Evolutionary conservation across 495 filamentous ascomycete genomes (phyloP).

Genomic region (Durotheca rogersii): DNA sequence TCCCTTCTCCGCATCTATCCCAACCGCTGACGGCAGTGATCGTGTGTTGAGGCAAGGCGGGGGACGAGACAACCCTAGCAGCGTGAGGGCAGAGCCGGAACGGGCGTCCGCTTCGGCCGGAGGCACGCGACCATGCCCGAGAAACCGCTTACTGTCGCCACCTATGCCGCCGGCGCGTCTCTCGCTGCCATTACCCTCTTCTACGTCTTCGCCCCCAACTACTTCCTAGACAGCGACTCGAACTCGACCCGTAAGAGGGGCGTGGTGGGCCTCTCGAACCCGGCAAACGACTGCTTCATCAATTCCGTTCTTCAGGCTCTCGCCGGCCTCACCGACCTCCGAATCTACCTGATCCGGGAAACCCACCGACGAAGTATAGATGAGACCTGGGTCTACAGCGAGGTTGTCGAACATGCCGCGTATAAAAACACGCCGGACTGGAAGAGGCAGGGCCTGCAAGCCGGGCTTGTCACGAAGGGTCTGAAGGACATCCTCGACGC

Average conservation of each 20-base stretch:
- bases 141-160: constrained; percentile 78
- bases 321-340: constrained; percentile 89
- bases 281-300: constrained; percentile 99
- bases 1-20: constrained; percentile 5
- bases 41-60: background rate
- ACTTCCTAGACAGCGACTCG: constrained; percentile 81
- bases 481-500: constrained; percentile 89
- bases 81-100: background rate
- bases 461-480: constrained; percentile 78
- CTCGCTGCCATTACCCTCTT: constrained; percentile 94
- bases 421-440: constrained; percentile 56
- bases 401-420: constrained; percentile 44
- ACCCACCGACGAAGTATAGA: constrained; percentile 78
- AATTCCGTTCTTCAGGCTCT: constrained; percentile 95
- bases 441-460: constrained; percentile 73
- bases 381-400: constrained; percentile 67
- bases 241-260: constrained; percentile 74
- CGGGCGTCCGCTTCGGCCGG: too few species aligned
- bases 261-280: constrained; percentile 84
- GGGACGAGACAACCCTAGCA: background rate
- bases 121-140: constrained; percentile 68
- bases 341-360: constrained; percentile 86
- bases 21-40: too few species aligned
- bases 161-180: constrained; percentile 93
- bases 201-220: constrained; percentile 96